Evolutionary conservation across 2,329 filamentous ascomycete species (phyloP), one percentile per base, ranked within the genome.

Genomic region (Botrytis hyacinthi): DNA sequence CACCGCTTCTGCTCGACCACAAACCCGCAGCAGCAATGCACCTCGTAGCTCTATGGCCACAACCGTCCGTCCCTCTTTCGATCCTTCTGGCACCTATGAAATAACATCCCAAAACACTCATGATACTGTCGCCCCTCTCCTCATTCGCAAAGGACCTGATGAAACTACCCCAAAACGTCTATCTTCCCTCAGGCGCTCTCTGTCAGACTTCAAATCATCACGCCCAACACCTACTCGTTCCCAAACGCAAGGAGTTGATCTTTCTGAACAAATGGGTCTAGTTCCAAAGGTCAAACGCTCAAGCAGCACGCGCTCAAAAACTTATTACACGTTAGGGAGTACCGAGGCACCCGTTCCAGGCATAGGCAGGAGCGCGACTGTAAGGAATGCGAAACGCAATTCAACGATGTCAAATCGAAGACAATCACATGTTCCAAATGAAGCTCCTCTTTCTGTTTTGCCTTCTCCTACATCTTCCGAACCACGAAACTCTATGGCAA

Each of bases 301-400:
- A n/a, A 46, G 35, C 12, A 68, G 16, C 20, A 29, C 46, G 16
- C 51, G 44, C 42, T 42, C 70, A 5, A 54, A 57, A 32, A 66
- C 70, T 0, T 72, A 72, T 37, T 72, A 54, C 6, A 72, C 70
- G 14, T 29, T 72, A 4, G 70, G 70, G 6, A 62, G 44, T 7
- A 26, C 10, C 4, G 62, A 66, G n/a, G 26, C 60, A 18, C 26
- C 60, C 2, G 32, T 71, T 7, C 54, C 69, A 18, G 54, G 54
- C n/a, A 3, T 71, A 18, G 40, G 57, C 7, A 42, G 42, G 26
- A 46, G 22, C 9, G 22, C 22, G 16, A 71, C 54, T 3, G 61
- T 65, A 2, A 26, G 6, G 1, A 44, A 63, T 2, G 44, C 35
- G 10, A 66, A 51, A 26, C 35, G 44, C 14, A 51, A 40, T n/a